Evolutionary conservation across 441 rosid species (phyloP).

Genomic region (Cnidoscolus chayamansa): DNA sequence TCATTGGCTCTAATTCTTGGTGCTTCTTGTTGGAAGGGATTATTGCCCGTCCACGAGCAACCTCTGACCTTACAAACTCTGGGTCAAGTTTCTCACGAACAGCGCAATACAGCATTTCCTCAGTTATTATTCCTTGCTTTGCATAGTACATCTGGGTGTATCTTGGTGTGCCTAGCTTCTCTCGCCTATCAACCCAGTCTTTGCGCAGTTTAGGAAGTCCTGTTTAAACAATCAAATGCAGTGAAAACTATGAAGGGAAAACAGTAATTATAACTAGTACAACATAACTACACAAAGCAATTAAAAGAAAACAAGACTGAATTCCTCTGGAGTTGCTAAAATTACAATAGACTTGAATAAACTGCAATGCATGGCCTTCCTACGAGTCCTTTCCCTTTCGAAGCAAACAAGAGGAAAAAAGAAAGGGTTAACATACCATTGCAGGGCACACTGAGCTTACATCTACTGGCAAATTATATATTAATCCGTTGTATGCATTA

Average conservation of each 20-base stretch:
- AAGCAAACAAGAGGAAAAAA: constrained; percentile 2
- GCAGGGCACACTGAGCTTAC: neutral
- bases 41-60: constrained; percentile 95
- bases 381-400: neutral
- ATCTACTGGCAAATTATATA: neutral
- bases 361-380: constrained; percentile 2
- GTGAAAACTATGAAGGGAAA: neutral
- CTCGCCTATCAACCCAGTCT: constrained; percentile 80
- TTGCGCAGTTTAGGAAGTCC: constrained; percentile 87
- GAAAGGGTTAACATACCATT: neutral
- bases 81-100: constrained; percentile 92
- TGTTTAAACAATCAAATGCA: constrained; percentile 27
- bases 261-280: neutral
- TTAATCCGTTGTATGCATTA: no score
- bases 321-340: neutral
- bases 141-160: constrained; percentile 99
- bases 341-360: neutral
- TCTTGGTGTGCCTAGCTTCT: constrained; percentile 71
- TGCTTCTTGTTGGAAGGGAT: constrained; percentile 98
- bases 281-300: neutral
- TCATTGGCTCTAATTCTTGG: constrained; percentile 89
- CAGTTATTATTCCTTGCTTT: constrained; percentile 88
- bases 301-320: neutral
- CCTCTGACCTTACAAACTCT: constrained; percentile 92
- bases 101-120: constrained; percentile 90